phyloP scores from a whole-genome alignment of 169 alveolate genomes.

The Cryptosporidium ryanae region DNA sequence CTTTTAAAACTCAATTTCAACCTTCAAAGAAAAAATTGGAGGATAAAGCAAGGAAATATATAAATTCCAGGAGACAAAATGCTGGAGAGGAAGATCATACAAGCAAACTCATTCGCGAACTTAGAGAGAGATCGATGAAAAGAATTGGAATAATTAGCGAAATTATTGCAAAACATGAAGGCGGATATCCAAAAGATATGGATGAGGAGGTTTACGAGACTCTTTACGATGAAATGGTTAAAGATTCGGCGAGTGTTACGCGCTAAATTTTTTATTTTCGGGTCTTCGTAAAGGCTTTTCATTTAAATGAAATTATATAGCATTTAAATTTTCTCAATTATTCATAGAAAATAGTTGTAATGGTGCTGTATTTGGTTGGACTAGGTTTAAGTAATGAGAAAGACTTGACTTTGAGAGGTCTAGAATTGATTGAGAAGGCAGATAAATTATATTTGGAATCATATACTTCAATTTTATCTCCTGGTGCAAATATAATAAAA shows the following conservation, averaged over 20 bases:
- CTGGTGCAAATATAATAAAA: slow-evolving; percentile 83
- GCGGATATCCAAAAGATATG: slow-evolving; percentile 8
- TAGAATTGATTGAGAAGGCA: slow-evolving; percentile 87
- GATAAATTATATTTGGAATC: slow-evolving; percentile 91
- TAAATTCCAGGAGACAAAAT: not conserved
- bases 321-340: not conserved
- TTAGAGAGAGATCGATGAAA: slow-evolving; percentile 26
- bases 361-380: slow-evolving; percentile 94
- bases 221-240: slow-evolving; percentile 25
- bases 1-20: slow-evolving; percentile 10
- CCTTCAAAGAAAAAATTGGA: slow-evolving; percentile 20
- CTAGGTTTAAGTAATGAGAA: slow-evolving; percentile 93
- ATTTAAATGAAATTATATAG: not conserved
- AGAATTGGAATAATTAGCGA: slow-evolving; percentile 10
- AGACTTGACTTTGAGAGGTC: slow-evolving; percentile 93
- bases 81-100: not conserved
- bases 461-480: slow-evolving; percentile 93
- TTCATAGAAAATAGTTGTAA: slow-evolving; percentile 31
- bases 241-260: slow-evolving; percentile 1
- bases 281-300: not conserved
- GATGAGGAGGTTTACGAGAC: slow-evolving; percentile 40
- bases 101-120: slow-evolving; percentile 41
- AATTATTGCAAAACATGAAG: not conserved
- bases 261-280: slow-evolving; percentile 13
- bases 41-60: slow-evolving; percentile 32